These are phyloP conservation scores for Sporothrix curviconia DNA, from an alignment of 2,329 filamentous ascomycete species.

Conservation along the genomic window DNA sequence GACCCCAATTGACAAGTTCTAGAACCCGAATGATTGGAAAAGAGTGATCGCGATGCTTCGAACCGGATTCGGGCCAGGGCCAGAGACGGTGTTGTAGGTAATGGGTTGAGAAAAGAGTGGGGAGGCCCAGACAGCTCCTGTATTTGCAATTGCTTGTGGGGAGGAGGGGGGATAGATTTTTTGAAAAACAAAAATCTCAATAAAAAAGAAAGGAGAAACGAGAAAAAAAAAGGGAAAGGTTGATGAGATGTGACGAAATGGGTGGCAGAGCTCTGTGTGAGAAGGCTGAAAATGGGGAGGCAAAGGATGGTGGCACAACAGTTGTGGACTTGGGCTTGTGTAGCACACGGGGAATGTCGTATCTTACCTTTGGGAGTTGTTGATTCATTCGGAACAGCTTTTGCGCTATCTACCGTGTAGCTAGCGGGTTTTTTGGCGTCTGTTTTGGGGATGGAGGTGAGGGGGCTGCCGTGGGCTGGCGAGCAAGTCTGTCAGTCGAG, in stretches of 20 bases:
- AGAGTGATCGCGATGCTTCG: not conserved
- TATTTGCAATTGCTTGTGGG: not conserved
- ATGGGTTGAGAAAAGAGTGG: not conserved
- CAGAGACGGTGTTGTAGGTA: too few species aligned
- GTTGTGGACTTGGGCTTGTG: slow-evolving; percentile 11
- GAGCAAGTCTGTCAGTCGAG: too few species aligned
- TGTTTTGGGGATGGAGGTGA: too few species aligned
- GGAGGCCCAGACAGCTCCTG: not conserved
- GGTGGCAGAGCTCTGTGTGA: not conserved
- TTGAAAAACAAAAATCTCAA: too few species aligned
- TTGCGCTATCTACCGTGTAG: slow-evolving; percentile 10
- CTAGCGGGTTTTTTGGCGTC: not conserved
- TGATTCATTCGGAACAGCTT: slow-evolving; percentile 35
- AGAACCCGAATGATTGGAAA: not conserved
- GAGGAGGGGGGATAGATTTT: too few species aligned
- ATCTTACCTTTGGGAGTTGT: slow-evolving; percentile 38
- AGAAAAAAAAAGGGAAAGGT: slow-evolving; percentile 3
- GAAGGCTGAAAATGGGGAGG: slow-evolving; percentile 6
- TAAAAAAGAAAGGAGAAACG: not conserved
- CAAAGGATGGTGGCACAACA: slow-evolving; percentile 15
- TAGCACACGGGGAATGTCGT: slow-evolving; percentile 16
- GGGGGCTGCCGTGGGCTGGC: too few species aligned
- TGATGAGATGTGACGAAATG: not conserved
- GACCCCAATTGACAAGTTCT: not conserved
- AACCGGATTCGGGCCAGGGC: too few species aligned